Evolutionary conservation across 495 filamentous ascomycete genomes (phyloP).

Genomic region (Staphylotrichum longicolle): DNA sequence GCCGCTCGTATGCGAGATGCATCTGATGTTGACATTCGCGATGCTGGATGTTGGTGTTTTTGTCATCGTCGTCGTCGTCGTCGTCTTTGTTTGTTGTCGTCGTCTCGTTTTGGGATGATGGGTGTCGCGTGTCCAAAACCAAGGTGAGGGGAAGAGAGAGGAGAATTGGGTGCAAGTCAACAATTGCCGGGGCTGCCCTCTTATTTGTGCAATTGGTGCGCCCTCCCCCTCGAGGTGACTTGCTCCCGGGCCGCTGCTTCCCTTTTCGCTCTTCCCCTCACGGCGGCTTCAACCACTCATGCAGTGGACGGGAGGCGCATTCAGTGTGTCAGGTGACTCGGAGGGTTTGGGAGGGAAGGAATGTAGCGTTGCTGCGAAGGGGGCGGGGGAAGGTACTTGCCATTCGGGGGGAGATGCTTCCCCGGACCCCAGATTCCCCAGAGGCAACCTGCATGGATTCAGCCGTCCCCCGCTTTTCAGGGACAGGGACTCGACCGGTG

Average conservation of each 20-base stretch:
- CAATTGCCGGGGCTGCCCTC: not conserved
- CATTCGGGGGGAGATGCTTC: not conserved
- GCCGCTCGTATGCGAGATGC: not conserved
- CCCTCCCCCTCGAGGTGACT: not conserved
- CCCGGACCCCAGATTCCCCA: not conserved
- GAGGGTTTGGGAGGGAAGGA: not conserved
- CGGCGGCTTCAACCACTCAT: not conserved
- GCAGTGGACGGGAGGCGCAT: constrained; percentile 4
- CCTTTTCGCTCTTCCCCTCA: constrained; percentile 17
- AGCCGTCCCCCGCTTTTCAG: constrained; percentile 1
- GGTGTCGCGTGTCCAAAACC: not conserved
- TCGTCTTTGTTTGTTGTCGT: too few relatives aligned
- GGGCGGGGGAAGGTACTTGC: constrained; percentile 2
- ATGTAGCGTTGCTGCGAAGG: not conserved
- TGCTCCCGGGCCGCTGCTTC: constrained; percentile 7
- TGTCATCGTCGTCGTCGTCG: constrained; percentile 6
- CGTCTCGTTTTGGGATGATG: not conserved
- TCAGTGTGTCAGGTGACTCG: constrained; percentile 11
- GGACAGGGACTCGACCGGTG: not conserved
- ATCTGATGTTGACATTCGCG: constrained; percentile 6
- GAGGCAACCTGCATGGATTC: not conserved
- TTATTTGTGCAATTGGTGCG: constrained; percentile 15
- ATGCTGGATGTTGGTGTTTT: not conserved
- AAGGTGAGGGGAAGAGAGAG: constrained; percentile 8
- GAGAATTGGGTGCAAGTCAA: not conserved